Conservation (phyloP, 2,329 filamentous ascomycete genomes). For the Alternaria sp. region DNA sequence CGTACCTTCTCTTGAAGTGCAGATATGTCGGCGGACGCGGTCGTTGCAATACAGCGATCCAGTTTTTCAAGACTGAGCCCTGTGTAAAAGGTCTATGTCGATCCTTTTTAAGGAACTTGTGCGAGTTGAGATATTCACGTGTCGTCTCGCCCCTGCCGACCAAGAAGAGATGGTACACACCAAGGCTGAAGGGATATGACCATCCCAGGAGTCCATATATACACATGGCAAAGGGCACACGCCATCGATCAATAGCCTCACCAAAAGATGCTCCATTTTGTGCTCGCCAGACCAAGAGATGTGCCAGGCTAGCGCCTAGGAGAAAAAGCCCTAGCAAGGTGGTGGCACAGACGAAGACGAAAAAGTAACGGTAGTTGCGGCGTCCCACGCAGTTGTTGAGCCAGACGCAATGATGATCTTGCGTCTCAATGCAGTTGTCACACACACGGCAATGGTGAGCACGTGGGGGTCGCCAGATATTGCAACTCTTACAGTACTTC, state of each 20-base stretch:
- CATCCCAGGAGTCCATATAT: constrained; percentile 80
- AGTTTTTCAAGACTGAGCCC: constrained; percentile 77
- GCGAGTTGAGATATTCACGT: constrained; percentile 92
- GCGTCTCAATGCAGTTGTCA: constrained; percentile 96
- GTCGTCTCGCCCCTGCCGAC: constrained; percentile 93
- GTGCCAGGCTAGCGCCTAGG: constrained; percentile 78
- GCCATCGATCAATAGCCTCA: constrained; percentile 72
- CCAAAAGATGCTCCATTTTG: constrained; percentile 72
- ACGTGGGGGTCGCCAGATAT: constrained; percentile 94
- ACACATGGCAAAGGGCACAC: constrained; percentile 86
- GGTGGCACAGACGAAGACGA: constrained; percentile 84
- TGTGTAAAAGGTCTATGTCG: constrained; percentile 91
- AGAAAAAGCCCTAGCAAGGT: constrained; percentile 80
- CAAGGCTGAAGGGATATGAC: constrained; percentile 83
- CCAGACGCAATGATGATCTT: constrained; percentile 99
- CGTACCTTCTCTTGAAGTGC: constrained; percentile 79
- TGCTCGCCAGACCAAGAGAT: constrained; percentile 76
- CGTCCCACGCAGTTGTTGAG: constrained; percentile 97
- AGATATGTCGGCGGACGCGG: constrained; percentile 89
- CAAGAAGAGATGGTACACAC: constrained; percentile 89
- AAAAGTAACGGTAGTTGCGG: constrained; percentile 98
- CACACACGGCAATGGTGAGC: constrained; percentile 96
- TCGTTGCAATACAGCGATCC: constrained; percentile 79
- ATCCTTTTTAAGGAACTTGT: constrained; percentile 93
- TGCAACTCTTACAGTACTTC: constrained; percentile 98